Percentiles rank a stretch among this genome's conserved stretches.
phyloP scores from a whole-genome alignment of 352 stramenopile species.

The Phytopythium vexans region DNA sequence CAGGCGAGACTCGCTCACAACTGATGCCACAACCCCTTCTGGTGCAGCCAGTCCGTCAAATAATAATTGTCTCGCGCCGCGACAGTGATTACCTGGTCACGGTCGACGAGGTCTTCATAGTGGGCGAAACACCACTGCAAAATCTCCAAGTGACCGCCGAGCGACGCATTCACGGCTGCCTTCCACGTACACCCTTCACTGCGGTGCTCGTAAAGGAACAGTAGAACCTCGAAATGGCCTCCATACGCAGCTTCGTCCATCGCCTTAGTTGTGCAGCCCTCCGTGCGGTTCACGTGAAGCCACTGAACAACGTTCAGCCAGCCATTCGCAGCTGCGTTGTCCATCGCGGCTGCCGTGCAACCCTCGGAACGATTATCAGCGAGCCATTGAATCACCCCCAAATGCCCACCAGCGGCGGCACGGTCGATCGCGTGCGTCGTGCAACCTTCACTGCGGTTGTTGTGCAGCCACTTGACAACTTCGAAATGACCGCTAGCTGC shows the following conservation, averaged over 20 bases:
- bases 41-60: conserved; percentile 6
- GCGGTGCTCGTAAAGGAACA: background rate
- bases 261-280: background rate
- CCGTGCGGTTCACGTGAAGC: background rate
- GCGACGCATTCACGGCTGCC: conserved; percentile 2
- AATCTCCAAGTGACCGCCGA: background rate
- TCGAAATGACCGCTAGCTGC: conserved; percentile 23
- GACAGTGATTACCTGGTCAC: background rate
- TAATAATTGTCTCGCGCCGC: conserved; percentile 4
- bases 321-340: background rate
- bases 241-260: no score
- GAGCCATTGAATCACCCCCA: conserved; percentile 23
- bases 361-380: conserved; percentile 21
- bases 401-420: conserved; percentile 14
- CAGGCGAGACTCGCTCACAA: background rate
- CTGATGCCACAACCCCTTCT: conserved; percentile 3
- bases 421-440: conserved; percentile 21
- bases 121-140: no score
- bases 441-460: conserved; percentile 21
- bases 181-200: conserved; percentile 1
- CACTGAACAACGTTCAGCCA: background rate
- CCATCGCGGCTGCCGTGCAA: conserved; percentile 2
- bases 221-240: background rate
- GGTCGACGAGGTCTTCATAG: no score
- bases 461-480: conserved; percentile 27